These are phyloP conservation scores for Colletotrichum sp. DNA, from an alignment of 2,329 filamentous ascomycete genomes.

Conservation along the genomic window DNA sequence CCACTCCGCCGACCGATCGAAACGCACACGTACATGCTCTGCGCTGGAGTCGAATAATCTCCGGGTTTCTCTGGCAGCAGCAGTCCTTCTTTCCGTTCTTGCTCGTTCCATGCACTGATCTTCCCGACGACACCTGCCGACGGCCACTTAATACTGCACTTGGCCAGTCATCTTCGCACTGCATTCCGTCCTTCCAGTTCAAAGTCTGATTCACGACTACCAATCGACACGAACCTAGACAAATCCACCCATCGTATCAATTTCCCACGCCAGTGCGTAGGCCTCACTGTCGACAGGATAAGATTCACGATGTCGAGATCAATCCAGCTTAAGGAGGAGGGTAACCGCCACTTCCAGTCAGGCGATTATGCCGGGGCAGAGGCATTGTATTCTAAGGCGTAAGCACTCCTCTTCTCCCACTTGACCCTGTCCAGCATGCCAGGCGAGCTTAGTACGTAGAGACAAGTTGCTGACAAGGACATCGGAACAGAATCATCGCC, in stretches of 20 bases:
- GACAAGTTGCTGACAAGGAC: background rate
- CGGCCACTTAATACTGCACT: background rate
- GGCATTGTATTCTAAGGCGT: slow-evolving; percentile 75
- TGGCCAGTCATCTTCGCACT: background rate
- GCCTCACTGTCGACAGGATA: background rate
- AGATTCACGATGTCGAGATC: slow-evolving; percentile 30
- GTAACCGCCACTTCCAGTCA: slow-evolving; percentile 68
- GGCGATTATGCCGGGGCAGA: slow-evolving; percentile 72
- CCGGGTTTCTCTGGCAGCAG: background rate
- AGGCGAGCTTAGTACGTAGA: background rate
- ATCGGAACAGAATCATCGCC: slow-evolving; percentile 67
- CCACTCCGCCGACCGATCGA: background rate
- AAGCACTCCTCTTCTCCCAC: slow-evolving; percentile 29
- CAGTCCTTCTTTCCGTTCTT: background rate
- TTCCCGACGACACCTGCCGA: background rate
- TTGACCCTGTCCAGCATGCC: background rate
- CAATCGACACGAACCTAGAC: background rate
- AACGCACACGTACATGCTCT: background rate
- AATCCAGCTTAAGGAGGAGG: slow-evolving; percentile 56
- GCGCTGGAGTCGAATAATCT: background rate
- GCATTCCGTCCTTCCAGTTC: background rate
- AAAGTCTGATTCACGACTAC: background rate
- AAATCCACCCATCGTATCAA: background rate
- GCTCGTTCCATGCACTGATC: background rate
- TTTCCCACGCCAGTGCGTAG: background rate